These are phyloP conservation scores for Chrysoporthe deuterocubensis DNA, from an alignment of 2,329 filamentous ascomycete species.

Conservation along the genomic window DNA sequence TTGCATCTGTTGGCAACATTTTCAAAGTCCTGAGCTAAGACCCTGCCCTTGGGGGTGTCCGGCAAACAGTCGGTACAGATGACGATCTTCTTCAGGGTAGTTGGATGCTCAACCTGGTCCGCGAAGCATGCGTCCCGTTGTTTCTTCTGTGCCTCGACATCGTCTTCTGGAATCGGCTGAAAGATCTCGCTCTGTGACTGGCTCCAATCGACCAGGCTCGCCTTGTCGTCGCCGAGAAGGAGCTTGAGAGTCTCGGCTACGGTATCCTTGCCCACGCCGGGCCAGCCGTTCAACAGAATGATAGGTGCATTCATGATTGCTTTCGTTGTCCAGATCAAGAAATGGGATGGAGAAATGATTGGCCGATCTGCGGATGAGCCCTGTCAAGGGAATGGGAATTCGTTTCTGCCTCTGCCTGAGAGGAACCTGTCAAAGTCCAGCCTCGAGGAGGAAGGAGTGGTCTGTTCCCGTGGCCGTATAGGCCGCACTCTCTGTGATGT, in stretches of 20 bases:
- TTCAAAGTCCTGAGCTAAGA: slow-evolving; percentile 33
- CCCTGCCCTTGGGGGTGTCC: slow-evolving; percentile 33
- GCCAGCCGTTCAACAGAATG: slow-evolving; percentile 42
- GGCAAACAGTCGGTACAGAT: slow-evolving; percentile 38
- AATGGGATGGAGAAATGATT: background rate
- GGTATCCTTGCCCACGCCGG: slow-evolving; percentile 39
- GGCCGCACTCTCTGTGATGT: background rate
- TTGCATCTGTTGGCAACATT: slow-evolving; percentile 33
- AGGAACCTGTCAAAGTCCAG: background rate
- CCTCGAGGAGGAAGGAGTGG: background rate
- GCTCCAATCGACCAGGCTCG: slow-evolving; percentile 34
- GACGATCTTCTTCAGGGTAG: slow-evolving; percentile 31
- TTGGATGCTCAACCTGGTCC: slow-evolving; percentile 32
- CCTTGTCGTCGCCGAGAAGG: slow-evolving; percentile 38
- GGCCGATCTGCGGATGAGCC: background rate
- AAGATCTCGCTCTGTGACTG: slow-evolving; percentile 22
- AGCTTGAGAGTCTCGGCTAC: slow-evolving; percentile 39
- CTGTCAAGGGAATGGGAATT: background rate
- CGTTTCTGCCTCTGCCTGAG: background rate
- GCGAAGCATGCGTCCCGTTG: slow-evolving; percentile 33
- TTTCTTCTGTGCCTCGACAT: slow-evolving; percentile 19
- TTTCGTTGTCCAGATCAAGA: background rate
- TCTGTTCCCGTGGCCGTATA: background rate
- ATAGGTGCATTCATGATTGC: slow-evolving; percentile 12
- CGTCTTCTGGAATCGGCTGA: slow-evolving; percentile 15